A percentile compares a stretch with the other conserved stretches of the same genome.
Conservation (phyloP, 2,329 filamentous ascomycete genomes). For the Aureobasidium subglaciale region DNA sequence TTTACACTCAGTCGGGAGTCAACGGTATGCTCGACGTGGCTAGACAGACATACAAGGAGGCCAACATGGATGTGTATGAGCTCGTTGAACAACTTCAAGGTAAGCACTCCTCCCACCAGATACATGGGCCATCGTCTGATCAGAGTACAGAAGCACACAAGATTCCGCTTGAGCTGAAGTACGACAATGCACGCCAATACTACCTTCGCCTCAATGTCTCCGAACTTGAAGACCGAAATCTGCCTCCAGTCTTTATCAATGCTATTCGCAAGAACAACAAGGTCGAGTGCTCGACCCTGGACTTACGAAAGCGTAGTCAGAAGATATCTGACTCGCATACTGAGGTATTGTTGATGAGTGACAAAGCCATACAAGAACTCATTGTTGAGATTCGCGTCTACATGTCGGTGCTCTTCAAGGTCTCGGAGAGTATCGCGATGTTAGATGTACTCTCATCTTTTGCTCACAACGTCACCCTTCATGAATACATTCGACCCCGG, state of each 20-base stretch:
- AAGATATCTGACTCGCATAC: constrained; percentile 73
- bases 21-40: constrained; percentile 84
- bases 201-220: constrained; percentile 60
- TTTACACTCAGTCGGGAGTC: constrained; percentile 55
- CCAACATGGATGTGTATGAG: constrained; percentile 67
- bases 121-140: neutral
- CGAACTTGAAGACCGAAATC: constrained; percentile 57
- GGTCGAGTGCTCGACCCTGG: constrained; percentile 81
- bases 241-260: constrained; percentile 70
- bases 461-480: constrained; percentile 61
- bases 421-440: constrained; percentile 79
- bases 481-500: constrained; percentile 59
- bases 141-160: constrained; percentile 41
- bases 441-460: constrained; percentile 65
- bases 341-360: constrained; percentile 74
- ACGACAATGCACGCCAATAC: constrained; percentile 70
- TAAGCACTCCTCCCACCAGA: constrained; percentile 30
- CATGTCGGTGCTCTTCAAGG: constrained; percentile 67
- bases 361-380: constrained; percentile 65
- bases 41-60: constrained; percentile 82
- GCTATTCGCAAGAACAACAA: constrained; percentile 62
- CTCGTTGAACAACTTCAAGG: constrained; percentile 62
- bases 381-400: constrained; percentile 64
- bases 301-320: constrained; percentile 69
- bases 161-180: constrained; percentile 62